phyloP scores from a whole-genome alignment of 805 yeast species.

The Brettanomyces sp. region DNA sequence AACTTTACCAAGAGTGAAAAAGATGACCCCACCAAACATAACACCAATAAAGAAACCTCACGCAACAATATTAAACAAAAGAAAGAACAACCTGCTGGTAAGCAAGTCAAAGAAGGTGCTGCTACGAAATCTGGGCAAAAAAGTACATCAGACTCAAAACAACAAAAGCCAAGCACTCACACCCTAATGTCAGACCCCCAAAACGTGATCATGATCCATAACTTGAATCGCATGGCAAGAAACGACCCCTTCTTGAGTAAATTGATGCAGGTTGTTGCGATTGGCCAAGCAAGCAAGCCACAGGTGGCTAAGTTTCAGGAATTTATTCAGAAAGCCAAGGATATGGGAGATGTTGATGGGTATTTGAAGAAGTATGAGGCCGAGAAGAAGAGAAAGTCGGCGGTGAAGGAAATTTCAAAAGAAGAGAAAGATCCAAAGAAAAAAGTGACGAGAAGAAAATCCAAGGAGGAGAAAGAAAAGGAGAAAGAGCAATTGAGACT shows the following conservation, averaged over 20 bases:
- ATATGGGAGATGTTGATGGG: constrained; percentile 45
- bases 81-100: neutral
- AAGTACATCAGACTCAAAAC: neutral
- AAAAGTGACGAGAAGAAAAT: constrained; percentile 1
- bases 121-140: neutral
- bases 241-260: constrained; percentile 56
- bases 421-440: constrained; percentile 11
- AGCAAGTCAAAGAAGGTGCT: neutral
- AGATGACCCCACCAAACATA: too few species aligned
- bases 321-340: constrained; percentile 69
- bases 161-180: constrained; percentile 9
- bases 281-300: constrained; percentile 62
- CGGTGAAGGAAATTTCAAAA: neutral
- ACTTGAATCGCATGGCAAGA: constrained; percentile 75
- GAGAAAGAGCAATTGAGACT: constrained; percentile 4
- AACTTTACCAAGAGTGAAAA: too few species aligned
- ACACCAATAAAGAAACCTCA: neutral
- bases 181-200: constrained; percentile 37
- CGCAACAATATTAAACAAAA: neutral
- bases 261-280: constrained; percentile 80
- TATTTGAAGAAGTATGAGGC: constrained; percentile 8
- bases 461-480: neutral
- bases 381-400: neutral
- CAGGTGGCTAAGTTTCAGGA: constrained; percentile 75
- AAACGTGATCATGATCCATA: constrained; percentile 75